Evolutionary conservation across 768 basidiomycete species (phyloP).

Genomic region (Boletales sp.): DNA sequence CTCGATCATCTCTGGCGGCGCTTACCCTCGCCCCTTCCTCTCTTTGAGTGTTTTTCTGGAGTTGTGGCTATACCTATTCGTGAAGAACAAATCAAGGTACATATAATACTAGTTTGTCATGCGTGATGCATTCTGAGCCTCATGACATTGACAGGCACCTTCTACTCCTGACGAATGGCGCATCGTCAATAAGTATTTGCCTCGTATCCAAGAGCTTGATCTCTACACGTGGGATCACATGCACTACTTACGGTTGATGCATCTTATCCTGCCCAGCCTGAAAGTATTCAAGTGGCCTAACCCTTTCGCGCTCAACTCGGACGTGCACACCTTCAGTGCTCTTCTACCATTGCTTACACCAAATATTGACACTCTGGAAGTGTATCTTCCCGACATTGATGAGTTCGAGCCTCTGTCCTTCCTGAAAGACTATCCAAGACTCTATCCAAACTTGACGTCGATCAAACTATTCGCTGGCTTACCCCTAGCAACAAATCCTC

Average conservation of each 20-base stretch:
- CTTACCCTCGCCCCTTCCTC: constrained; percentile 1
- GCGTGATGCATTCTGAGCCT: neutral
- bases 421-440: too few relatives aligned
- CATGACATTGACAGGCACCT: neutral
- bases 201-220: neutral
- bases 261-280: neutral
- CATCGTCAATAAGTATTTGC: neutral
- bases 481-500: neutral
- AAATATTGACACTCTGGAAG: neutral
- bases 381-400: too few relatives aligned
- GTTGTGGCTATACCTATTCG: neutral
- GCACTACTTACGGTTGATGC: neutral
- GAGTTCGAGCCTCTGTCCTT: too few relatives aligned
- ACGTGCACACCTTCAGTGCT: too few relatives aligned
- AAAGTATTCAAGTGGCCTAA: neutral
- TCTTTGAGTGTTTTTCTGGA: neutral
- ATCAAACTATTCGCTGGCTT: too few relatives aligned
- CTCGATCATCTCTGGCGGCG: constrained; percentile 6
- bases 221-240: neutral
- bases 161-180: neutral
- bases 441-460: too few relatives aligned
- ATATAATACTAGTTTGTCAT: neutral
- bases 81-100: neutral
- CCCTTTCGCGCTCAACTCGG: too few relatives aligned
- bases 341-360: neutral